These are phyloP conservation scores for Mimosa bimucronata DNA, from an alignment of 306 rosid species.

Conservation along the genomic window DNA sequence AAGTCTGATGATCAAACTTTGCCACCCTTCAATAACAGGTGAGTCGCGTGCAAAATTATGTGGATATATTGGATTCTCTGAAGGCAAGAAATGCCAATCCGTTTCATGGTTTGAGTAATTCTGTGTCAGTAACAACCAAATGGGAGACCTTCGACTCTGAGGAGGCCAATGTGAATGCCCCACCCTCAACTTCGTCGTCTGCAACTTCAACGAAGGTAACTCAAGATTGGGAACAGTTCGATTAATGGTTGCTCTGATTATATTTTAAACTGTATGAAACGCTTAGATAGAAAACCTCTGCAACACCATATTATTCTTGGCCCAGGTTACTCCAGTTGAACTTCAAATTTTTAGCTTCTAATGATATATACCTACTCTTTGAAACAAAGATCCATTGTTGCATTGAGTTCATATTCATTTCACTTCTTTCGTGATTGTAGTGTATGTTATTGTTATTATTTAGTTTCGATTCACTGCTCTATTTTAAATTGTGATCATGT, in stretches of 20 bases:
- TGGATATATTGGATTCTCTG: conserved; percentile 49
- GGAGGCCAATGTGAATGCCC: conserved; percentile 52
- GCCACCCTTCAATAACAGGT: conserved; percentile 50
- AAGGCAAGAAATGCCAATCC: conserved; percentile 57
- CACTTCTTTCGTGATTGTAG: neutral
- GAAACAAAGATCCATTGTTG: neutral
- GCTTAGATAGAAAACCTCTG: conserved; percentile 14
- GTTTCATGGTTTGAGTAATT: conserved; percentile 35
- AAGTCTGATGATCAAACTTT: conserved; percentile 22
- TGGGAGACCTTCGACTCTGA: conserved; percentile 80
- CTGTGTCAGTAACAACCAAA: conserved; percentile 58
- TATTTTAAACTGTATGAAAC: conserved; percentile 1
- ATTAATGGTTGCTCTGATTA: conserved; percentile 36
- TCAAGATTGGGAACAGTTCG: conserved; percentile 61
- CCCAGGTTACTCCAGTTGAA: conserved; percentile 25
- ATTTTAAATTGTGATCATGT: neutral
- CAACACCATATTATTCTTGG: conserved; percentile 22
- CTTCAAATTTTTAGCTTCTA: conserved; percentile 24
- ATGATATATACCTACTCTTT: conserved; percentile 10
- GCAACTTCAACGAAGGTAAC: conserved; percentile 35
- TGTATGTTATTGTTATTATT: neutral
- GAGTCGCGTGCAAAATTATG: conserved; percentile 46
- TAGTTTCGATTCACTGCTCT: neutral
- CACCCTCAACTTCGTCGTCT: conserved; percentile 37
- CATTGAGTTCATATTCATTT: neutral